A percentile compares a stretch with the other conserved stretches of the same genome.
phyloP scores from a whole-genome alignment of 768 basidiomycete genomes.

The Panellus pusillus region DNA sequence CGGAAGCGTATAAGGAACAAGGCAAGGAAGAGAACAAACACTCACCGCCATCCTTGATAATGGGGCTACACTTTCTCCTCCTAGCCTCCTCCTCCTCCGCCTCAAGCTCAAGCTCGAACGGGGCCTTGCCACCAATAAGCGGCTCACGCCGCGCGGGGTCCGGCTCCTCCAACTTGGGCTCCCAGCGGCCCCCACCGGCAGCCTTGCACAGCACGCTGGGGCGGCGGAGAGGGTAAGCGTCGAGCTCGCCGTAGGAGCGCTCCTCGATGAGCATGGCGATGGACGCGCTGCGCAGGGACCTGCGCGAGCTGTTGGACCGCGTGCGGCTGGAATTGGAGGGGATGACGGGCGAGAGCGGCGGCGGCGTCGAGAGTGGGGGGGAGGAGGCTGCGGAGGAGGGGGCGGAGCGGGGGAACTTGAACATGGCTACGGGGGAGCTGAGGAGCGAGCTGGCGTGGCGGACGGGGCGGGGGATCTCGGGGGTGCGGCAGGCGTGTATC shows the following conservation, averaged over 20 bases:
- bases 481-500: slow-evolving; percentile 47
- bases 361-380: slow-evolving; percentile 21
- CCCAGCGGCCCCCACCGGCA: slow-evolving; percentile 79
- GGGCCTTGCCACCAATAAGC: slow-evolving; percentile 64
- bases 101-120: slow-evolving; percentile 71
- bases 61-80: slow-evolving; percentile 54
- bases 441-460: slow-evolving; percentile 33
- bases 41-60: slow-evolving; percentile 59
- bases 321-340: slow-evolving; percentile 31
- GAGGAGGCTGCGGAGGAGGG: slow-evolving; percentile 30
- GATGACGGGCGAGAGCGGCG: slow-evolving; percentile 25
- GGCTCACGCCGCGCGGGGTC: slow-evolving; percentile 52
- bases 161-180: slow-evolving; percentile 55
- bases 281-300: slow-evolving; percentile 30
- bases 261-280: slow-evolving; percentile 38
- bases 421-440: slow-evolving; percentile 38
- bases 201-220: slow-evolving; percentile 73
- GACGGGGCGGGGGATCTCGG: slow-evolving; percentile 28
- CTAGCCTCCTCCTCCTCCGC: slow-evolving; percentile 57
- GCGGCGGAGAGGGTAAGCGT: slow-evolving; percentile 70
- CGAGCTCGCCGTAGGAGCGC: slow-evolving; percentile 66
- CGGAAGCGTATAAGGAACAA: neutral
- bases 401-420: slow-evolving; percentile 36
- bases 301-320: slow-evolving; percentile 27
- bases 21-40: neutral